phyloP scores from a whole-genome alignment of 1,284 basidiomycete genomes.

The Phenoliferia sp. region DNA sequence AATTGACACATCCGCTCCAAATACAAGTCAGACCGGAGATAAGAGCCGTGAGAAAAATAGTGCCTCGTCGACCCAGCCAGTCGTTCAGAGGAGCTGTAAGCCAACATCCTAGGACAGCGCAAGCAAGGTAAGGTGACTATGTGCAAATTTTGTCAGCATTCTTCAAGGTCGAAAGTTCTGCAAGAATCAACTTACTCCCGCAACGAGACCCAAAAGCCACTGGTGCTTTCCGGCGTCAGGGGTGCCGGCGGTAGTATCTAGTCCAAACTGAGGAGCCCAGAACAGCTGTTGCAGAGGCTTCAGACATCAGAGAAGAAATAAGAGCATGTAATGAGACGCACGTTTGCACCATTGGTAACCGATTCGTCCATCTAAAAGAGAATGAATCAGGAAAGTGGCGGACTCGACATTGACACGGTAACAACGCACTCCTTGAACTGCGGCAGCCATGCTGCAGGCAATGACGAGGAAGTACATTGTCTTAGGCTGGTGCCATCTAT shows the following conservation, averaged over 20 bases:
- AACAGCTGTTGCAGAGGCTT: not conserved
- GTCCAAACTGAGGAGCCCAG: conserved; percentile 23
- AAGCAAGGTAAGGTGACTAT: conserved; percentile 41
- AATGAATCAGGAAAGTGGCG: not conserved
- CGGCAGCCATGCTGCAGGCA: conserved; percentile 41
- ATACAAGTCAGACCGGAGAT: conserved; percentile 55
- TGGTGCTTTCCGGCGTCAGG: conserved; percentile 8
- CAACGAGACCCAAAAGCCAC: conserved; percentile 25
- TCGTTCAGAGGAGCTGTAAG: conserved; percentile 42
- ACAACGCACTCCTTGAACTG: conserved; percentile 34
- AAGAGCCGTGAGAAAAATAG: conserved; percentile 61
- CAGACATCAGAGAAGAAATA: not conserved
- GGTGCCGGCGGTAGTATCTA: conserved; percentile 2
- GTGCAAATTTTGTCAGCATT: too few species aligned
- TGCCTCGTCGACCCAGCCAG: conserved; percentile 57
- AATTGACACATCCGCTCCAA: conserved; percentile 54
- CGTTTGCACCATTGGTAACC: conserved; percentile 41
- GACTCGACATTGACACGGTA: not conserved
- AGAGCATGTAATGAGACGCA: not conserved
- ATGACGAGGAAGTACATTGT: conserved; percentile 41
- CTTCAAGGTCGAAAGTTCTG: too few species aligned
- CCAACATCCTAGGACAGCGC: conserved; percentile 44
- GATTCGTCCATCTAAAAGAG: conserved; percentile 35
- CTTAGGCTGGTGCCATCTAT: conserved; percentile 43
- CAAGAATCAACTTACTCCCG: too few species aligned